Evolutionary conservation across 2,329 filamentous ascomycete genomes (phyloP).

Genomic region (Fusarium burgessii): DNA sequence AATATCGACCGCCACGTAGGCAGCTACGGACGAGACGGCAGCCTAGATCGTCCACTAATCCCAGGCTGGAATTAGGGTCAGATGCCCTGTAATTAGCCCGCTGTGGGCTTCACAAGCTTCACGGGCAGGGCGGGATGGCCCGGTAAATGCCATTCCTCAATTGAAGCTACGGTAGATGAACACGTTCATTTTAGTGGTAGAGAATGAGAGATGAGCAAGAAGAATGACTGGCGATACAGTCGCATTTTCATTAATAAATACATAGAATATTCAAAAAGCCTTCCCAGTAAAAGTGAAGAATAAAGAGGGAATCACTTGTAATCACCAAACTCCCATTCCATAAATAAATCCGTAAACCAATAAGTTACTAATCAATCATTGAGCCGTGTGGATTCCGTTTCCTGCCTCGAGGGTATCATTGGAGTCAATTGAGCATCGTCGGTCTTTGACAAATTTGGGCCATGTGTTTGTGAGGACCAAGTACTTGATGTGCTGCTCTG

Average conservation of each 20-base stretch:
- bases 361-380: background rate
- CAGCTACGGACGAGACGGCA: background rate
- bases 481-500: conserved; percentile 72
- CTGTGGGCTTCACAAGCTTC: conserved; percentile 9
- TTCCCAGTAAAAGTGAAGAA: conserved; percentile 2
- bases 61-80: background rate
- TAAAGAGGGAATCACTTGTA: conserved; percentile 31
- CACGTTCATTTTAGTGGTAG: background rate
- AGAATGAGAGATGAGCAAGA: background rate
- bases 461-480: conserved; percentile 77
- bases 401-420: conserved; percentile 41
- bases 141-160: conserved; percentile 3
- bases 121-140: conserved; percentile 8
- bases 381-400: conserved; percentile 17
- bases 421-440: conserved; percentile 51
- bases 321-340: conserved; percentile 33
- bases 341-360: conserved; percentile 4
- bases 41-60: conserved; percentile 4
- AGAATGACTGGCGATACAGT: conserved; percentile 26
- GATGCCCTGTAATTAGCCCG: background rate
- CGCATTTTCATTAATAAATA: conserved; percentile 28
- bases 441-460: conserved; percentile 67
- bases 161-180: background rate
- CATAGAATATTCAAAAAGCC: conserved; percentile 19
- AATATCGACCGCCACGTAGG: conserved; percentile 4